A percentile compares a stretch with the other conserved stretches of the same genome.
These are phyloP conservation scores for Vigna reflexopilosa DNA, from an alignment of 306 rosid species.

Conservation along the genomic window DNA sequence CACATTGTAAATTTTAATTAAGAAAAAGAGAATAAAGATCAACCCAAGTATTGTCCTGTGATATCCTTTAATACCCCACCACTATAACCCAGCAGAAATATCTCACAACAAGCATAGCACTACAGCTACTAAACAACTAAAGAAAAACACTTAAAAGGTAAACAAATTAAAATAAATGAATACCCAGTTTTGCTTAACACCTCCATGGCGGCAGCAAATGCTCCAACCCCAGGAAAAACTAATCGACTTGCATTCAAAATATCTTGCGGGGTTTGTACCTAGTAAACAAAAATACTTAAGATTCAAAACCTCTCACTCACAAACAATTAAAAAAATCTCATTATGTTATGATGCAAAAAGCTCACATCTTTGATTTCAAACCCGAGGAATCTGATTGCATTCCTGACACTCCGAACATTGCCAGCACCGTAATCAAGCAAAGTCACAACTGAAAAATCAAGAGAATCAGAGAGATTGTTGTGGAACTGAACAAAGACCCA, in stretches of 20 bases:
- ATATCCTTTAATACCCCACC: slow-evolving; percentile 22
- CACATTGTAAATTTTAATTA: slow-evolving; percentile 7
- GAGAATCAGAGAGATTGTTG: not conserved
- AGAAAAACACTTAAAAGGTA: not conserved
- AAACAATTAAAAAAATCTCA: not conserved
- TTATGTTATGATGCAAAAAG: slow-evolving; percentile 11
- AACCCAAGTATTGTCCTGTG: not conserved
- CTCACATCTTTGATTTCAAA: slow-evolving; percentile 87
- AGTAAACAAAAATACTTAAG: slow-evolving; percentile 19
- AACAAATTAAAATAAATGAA: not conserved
- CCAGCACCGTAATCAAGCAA: slow-evolving; percentile 96
- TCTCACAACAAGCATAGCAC: not conserved
- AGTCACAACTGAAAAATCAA: slow-evolving; percentile 68
- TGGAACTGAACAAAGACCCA: not conserved
- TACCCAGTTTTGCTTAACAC: slow-evolving; percentile 85
- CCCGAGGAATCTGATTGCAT: slow-evolving; percentile 84
- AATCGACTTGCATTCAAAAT: slow-evolving; percentile 78
- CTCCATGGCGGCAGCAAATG: slow-evolving; percentile 92
- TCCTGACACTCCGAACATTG: slow-evolving; percentile 88
- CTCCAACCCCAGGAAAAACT: slow-evolving; percentile 95
- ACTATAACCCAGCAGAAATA: slow-evolving; percentile 33
- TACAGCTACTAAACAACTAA: not conserved
- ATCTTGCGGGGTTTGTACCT: slow-evolving; percentile 89
- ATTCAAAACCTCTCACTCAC: slow-evolving; percentile 1
- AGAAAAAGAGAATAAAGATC: slow-evolving; percentile 3